phyloP scores from a whole-genome alignment of 2,329 filamentous ascomycete genomes.

The Cladosporium sp. region DNA sequence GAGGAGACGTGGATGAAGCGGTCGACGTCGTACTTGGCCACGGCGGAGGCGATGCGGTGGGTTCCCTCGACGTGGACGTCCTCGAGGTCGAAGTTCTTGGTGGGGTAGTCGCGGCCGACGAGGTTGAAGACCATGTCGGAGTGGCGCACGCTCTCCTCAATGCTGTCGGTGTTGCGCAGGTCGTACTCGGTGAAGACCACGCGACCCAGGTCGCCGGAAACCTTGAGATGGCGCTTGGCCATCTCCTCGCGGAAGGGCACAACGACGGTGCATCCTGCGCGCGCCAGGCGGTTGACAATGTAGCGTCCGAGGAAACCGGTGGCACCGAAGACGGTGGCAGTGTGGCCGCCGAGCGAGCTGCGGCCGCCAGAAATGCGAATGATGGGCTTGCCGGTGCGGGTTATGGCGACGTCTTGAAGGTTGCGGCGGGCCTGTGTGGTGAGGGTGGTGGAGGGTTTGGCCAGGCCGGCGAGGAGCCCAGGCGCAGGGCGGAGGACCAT shows the following conservation, averaged over 20 bases:
- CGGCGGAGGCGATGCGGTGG: slow-evolving; percentile 87
- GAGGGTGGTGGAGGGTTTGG: slow-evolving; percentile 23
- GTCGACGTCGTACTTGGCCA: slow-evolving; percentile 97
- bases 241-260: slow-evolving; percentile 96
- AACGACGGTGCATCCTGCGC: slow-evolving; percentile 90
- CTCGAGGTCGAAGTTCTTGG: slow-evolving; percentile 94
- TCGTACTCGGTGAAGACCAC: slow-evolving; percentile 94
- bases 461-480: slow-evolving; percentile 23
- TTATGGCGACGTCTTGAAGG: slow-evolving; percentile 83
- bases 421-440: slow-evolving; percentile 38
- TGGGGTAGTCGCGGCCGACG: slow-evolving; percentile 89
- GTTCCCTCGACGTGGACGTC: slow-evolving; percentile 93
- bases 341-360: slow-evolving; percentile 65
- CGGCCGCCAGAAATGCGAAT: slow-evolving; percentile 84
- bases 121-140: slow-evolving; percentile 98
- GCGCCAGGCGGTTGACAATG: slow-evolving; percentile 92
- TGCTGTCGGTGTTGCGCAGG: slow-evolving; percentile 86
- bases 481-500: slow-evolving; percentile 25
- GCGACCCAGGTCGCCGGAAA: slow-evolving; percentile 88
- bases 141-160: slow-evolving; percentile 94
- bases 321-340: slow-evolving; percentile 95
- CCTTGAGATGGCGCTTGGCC: slow-evolving; percentile 94
- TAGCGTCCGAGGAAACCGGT: slow-evolving; percentile 95
- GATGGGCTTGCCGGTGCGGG: slow-evolving; percentile 93
- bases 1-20: slow-evolving; percentile 96